These are phyloP conservation scores for Zanthoxylum bungeanum DNA, from an alignment of 345 rosid species.

Conservation along the genomic window DNA sequence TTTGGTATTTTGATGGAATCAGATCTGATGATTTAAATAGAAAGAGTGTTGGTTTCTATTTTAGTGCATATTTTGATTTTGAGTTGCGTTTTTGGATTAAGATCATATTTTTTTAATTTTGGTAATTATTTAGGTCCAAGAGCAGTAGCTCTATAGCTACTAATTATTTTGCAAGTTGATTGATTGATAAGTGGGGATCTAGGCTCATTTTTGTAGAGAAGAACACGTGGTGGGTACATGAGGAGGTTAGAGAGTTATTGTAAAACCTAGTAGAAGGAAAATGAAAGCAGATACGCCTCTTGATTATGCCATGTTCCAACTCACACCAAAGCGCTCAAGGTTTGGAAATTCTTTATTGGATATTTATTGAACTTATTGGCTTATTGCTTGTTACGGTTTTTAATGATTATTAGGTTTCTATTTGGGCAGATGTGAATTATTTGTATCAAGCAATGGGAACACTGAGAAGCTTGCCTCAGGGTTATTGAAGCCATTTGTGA, in stretches of 20 bases:
- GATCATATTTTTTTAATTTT: constrained; percentile 32
- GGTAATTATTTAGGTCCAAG: constrained; percentile 5
- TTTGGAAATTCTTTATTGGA: constrained; percentile 24
- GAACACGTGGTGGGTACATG: constrained; percentile 18
- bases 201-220: constrained; percentile 13
- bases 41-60: constrained; percentile 16
- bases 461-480: constrained; percentile 93
- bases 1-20: constrained; percentile 29
- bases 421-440: constrained; percentile 73
- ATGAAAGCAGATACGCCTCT: constrained; percentile 69
- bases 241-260: constrained; percentile 26
- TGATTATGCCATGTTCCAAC: constrained; percentile 84
- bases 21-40: constrained; percentile 46
- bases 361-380: constrained; percentile 11
- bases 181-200: too few relatives aligned
- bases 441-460: constrained; percentile 65
- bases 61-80: constrained; percentile 19
- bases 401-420: constrained; percentile 19
- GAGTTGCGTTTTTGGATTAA: constrained; percentile 15
- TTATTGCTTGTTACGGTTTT: constrained; percentile 6
- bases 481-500: constrained; percentile 81
- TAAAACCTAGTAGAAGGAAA: constrained; percentile 27
- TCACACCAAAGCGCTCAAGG: constrained; percentile 86
- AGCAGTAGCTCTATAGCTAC: constrained; percentile 6
- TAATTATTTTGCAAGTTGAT: too few relatives aligned